Evolutionary conservation across 2,329 filamentous ascomycete species (phyloP), one percentile per base, ranked within the genome.

Genomic region (Epichloe bromicola): DNA sequence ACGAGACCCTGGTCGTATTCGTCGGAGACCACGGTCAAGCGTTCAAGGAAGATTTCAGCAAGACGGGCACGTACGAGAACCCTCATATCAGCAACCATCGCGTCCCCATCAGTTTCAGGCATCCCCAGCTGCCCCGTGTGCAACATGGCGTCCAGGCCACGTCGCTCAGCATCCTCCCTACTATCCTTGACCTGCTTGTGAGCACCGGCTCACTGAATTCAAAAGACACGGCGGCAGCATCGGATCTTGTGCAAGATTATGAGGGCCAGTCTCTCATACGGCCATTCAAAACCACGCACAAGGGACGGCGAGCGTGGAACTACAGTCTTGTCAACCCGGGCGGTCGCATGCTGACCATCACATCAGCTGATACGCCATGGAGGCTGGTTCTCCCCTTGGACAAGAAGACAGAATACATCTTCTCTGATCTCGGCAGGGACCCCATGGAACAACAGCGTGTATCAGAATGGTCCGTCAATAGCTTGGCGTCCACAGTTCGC

Each of bases 1-100:
- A 66, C 39, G 62, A 66, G 47, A 67, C 65, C 0, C 41, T 67
- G n/a, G 55, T 66, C 6, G 55, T 67, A 2, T 60, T 63, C 11
- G 62, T 64, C 7, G 64, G 65, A 2, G 64, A 67, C n/a, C 65
- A 67, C n/a, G 65, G 64, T 1, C 58, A 63, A n/a, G 65, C 64
- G 0, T 57, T 67, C 36, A 58, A 60, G 1, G 65, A 67, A 19
- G 62, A 65, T 40, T 53, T 58, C 8, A 57, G 55, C 23, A 61
- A 63, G 17, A 62, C 61, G 6, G 51, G 50, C 20, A 59, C 63
- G 0, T 67, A 65, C 10, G 61, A 63, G 15, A 65, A 67, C 48
- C 51, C 54, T 34, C 61, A 65, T 49, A 53, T 66, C 47, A 63
- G 61, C 54, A 64, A 65, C 53, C 61, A 62, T 48, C 64, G 62